Evolutionary conservation across 2,329 filamentous ascomycete genomes (phyloP).

Genomic region (Cladosporium colombiae): DNA sequence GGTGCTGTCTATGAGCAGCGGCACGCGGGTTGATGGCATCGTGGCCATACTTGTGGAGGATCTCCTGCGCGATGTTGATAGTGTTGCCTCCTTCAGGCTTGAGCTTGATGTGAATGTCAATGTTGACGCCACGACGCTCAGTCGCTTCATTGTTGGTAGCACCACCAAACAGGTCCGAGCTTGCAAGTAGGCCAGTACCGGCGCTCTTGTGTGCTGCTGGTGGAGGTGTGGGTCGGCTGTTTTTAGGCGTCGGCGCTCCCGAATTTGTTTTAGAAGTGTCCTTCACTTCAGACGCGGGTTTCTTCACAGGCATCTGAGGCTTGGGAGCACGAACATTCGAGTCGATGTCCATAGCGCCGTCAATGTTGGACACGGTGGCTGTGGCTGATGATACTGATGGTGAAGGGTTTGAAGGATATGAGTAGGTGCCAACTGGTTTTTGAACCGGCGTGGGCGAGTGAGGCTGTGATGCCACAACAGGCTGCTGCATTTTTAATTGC

Average conservation of each 20-base stretch:
- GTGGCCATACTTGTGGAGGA: conserved; percentile 91
- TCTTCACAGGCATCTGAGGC: conserved; percentile 9
- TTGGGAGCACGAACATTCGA: conserved; percentile 9
- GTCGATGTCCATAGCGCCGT: conserved; percentile 39
- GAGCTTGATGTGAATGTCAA: conserved; percentile 80
- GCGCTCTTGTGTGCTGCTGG: conserved; percentile 50
- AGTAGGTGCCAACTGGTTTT: background rate
- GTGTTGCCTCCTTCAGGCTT: conserved; percentile 83
- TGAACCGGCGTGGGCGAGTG: conserved; percentile 16
- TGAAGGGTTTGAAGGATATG: conserved; percentile 20
- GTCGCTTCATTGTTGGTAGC: conserved; percentile 46
- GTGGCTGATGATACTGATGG: conserved; percentile 20
- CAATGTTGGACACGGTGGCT: conserved; percentile 23
- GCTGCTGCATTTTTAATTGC: conserved; percentile 28
- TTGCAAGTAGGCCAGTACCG: conserved; percentile 65
- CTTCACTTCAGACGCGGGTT: conserved; percentile 15
- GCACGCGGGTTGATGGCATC: conserved; percentile 89
- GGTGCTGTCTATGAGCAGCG: conserved; percentile 82
- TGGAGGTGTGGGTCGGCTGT: conserved; percentile 10
- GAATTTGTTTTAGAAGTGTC: conserved; percentile 31
- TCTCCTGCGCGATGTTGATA: conserved; percentile 91
- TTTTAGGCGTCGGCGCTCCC: conserved; percentile 1
- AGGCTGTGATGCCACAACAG: conserved; percentile 24
- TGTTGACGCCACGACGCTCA: conserved; percentile 64
- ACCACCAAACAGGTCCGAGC: conserved; percentile 61